Percentiles rank a stretch among this genome's conserved stretches.
Conservation (phyloP, 2,329 filamentous ascomycete species). For the Phialophora tarda region DNA sequence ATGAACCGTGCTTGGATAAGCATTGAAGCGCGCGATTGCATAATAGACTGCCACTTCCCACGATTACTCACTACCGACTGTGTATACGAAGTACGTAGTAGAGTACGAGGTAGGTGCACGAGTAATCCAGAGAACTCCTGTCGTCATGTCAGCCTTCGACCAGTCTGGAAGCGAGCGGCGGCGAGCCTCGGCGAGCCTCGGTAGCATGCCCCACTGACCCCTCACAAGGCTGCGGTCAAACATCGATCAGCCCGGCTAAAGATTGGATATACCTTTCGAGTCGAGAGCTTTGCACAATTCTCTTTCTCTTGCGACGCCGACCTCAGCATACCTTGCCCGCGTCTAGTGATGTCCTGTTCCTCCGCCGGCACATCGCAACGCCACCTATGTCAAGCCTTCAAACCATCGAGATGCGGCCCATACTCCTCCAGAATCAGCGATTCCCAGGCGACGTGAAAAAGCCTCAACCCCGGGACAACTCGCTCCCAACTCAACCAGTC, state of each 20-base stretch:
- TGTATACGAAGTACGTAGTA: neutral
- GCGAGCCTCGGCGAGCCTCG: constrained; percentile 1
- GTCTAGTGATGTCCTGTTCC: no score
- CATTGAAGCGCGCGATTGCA: neutral
- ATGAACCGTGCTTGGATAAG: neutral
- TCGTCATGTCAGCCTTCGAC: neutral
- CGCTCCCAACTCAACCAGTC: constrained; percentile 11
- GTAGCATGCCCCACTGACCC: neutral
- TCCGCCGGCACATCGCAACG: neutral
- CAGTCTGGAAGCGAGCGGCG: neutral
- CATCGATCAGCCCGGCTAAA: no score
- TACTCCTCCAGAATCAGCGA: constrained; percentile 14
- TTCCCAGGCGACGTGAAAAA: constrained; percentile 9
- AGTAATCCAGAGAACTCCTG: neutral
- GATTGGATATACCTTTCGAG: no score
- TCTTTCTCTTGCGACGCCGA: no score
- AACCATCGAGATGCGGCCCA: constrained; percentile 10
- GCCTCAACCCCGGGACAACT: neutral
- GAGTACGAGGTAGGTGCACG: no score
- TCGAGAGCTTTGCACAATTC: no score
- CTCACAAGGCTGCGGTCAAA: neutral
- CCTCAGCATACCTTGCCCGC: no score
- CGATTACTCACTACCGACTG: neutral
- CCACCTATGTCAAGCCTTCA: neutral
- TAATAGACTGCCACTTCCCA: neutral